phyloP scores from a whole-genome alignment of 164 flowering plant species.

The Dillenia suffruticosa region DNA sequence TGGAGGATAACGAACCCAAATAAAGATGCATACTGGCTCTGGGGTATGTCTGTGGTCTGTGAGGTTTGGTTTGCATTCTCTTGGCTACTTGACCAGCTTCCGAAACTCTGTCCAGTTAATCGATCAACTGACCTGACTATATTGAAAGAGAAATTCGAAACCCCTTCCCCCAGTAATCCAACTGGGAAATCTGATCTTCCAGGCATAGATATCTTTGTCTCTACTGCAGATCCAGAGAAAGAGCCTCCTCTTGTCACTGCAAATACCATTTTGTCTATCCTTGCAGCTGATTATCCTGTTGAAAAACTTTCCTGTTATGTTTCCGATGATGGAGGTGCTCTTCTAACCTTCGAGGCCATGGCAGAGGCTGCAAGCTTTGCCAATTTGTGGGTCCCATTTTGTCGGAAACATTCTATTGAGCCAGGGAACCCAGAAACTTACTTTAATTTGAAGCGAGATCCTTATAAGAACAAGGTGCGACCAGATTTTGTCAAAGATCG shows the following conservation, averaged over 20 bases:
- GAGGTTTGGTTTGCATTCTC: slow-evolving; percentile 95
- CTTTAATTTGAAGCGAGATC: slow-evolving; percentile 59
- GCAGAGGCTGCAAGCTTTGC: slow-evolving; percentile 91
- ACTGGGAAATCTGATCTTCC: slow-evolving; percentile 85
- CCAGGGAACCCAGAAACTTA: slow-evolving; percentile 83
- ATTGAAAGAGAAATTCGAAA: slow-evolving; percentile 73
- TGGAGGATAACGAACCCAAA: slow-evolving; percentile 78
- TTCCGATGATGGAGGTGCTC: slow-evolving; percentile 95
- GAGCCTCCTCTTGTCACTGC: slow-evolving; percentile 93
- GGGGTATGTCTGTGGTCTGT: slow-evolving; percentile 89
- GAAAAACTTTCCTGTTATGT: slow-evolving; percentile 89
- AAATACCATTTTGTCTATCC: slow-evolving; percentile 85
- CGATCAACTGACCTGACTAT: slow-evolving; percentile 66
- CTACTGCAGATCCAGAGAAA: slow-evolving; percentile 95
- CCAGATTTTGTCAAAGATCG: slow-evolving; percentile 77
- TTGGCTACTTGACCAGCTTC: slow-evolving; percentile 93
- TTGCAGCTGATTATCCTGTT: slow-evolving; percentile 90
- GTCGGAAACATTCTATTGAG: slow-evolving; percentile 73
- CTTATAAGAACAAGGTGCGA: slow-evolving; percentile 60
- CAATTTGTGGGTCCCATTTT: slow-evolving; percentile 77
- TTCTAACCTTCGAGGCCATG: slow-evolving; percentile 89
- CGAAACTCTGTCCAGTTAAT: slow-evolving; percentile 75
- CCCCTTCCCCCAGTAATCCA: slow-evolving; percentile 48
- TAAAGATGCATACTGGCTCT: slow-evolving; percentile 81
- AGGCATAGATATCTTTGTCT: slow-evolving; percentile 85